Percentiles rank a stretch among this genome's conserved stretches.
Conservation (phyloP, 768 basidiomycete genomes). For the Candolleomyces efflorescens region DNA sequence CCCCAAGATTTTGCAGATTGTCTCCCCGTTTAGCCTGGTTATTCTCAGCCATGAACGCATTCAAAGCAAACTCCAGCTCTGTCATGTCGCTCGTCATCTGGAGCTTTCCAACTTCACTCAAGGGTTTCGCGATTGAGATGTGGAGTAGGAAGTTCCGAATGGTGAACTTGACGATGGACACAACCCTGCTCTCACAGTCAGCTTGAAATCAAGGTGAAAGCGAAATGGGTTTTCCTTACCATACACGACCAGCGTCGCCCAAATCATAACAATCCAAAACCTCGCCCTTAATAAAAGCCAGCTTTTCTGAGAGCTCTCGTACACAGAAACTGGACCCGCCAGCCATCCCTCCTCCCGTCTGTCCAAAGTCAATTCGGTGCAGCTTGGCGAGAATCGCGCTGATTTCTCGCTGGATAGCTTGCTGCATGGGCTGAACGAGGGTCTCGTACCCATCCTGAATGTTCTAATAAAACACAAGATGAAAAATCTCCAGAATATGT, state of each 20-base stretch:
- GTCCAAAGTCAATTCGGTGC: conserved; percentile 78
- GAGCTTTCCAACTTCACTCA: conserved; percentile 91
- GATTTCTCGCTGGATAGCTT: conserved; percentile 76
- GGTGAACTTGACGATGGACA: conserved; percentile 69
- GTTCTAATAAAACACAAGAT: conserved; percentile 32
- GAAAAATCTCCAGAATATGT: neutral
- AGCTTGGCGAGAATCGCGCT: conserved; percentile 75
- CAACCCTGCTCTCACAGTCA: conserved; percentile 38
- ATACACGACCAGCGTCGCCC: conserved; percentile 67
- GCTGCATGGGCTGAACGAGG: conserved; percentile 57
- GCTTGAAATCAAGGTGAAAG: conserved; percentile 1
- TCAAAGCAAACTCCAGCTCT: conserved; percentile 89
- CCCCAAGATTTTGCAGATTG: conserved; percentile 72
- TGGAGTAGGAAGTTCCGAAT: conserved; percentile 89
- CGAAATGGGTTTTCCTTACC: conserved; percentile 46
- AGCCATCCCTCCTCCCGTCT: conserved; percentile 56
- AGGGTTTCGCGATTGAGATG: conserved; percentile 86
- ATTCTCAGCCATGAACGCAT: conserved; percentile 66
- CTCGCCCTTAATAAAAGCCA: conserved; percentile 77
- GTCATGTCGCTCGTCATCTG: conserved; percentile 97
- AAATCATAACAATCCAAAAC: conserved; percentile 66
- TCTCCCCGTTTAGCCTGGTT: conserved; percentile 51
- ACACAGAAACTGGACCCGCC: conserved; percentile 81
- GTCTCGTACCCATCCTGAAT: conserved; percentile 48
- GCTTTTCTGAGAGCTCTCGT: conserved; percentile 87